Percentiles rank a stretch among this genome's conserved stretches.
Conservation (phyloP, 2,329 filamentous ascomycete species). For the Aspergillus awamori region DNA sequence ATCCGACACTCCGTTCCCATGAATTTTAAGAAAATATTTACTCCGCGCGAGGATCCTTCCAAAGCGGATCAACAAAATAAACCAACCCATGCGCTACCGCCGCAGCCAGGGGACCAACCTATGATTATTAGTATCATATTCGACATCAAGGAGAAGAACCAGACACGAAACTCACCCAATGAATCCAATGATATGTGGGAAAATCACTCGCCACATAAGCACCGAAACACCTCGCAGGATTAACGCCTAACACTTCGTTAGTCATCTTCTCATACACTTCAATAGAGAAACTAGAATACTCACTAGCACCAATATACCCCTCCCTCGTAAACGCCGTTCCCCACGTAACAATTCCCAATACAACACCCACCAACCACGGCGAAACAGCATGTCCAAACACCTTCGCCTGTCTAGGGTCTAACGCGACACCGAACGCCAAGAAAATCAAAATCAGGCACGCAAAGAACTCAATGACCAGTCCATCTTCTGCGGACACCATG, state of each 20-base stretch:
- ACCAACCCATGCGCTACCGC: constrained; percentile 35
- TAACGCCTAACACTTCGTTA: constrained; percentile 34
- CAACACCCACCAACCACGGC: constrained; percentile 53
- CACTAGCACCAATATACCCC: constrained; percentile 48
- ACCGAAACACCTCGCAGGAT: constrained; percentile 52
- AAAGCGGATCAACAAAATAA: constrained; percentile 34
- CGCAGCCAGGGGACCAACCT: constrained; percentile 35
- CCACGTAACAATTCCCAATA: constrained; percentile 42
- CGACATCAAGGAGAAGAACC: neutral
- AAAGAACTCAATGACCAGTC: constrained; percentile 54
- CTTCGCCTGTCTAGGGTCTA: constrained; percentile 56
- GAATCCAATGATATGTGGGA: constrained; percentile 42
- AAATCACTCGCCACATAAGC: constrained; percentile 46
- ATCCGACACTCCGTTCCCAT: neutral
- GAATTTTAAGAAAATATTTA: neutral
- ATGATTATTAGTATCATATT: neutral
- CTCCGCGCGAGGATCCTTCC: constrained; percentile 17
- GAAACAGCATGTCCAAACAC: constrained; percentile 55
- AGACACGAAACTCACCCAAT: constrained; percentile 32
- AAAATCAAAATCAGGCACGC: constrained; percentile 51
- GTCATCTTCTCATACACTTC: neutral
- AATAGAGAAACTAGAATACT: constrained; percentile 1
- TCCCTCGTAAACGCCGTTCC: constrained; percentile 43
- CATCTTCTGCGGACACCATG: constrained; percentile 42
- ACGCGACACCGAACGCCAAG: constrained; percentile 56